A percentile compares a stretch with the other conserved stretches of the same genome.
phyloP scores from a whole-genome alignment of 371 early-diverging fungal genomes.

The Batkoa obscura region DNA sequence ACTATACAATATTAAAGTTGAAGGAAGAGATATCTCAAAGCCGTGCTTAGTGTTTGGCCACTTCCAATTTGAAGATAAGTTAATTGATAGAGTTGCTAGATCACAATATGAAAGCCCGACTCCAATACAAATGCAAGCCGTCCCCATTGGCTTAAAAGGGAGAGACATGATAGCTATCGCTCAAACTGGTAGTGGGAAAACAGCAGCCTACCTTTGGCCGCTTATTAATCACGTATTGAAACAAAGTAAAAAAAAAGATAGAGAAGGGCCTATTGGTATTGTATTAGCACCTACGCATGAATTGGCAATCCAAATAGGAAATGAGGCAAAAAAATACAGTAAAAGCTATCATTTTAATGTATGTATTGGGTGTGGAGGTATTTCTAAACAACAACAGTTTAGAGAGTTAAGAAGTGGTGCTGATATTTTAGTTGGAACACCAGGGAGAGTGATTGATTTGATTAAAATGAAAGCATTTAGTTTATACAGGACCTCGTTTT shows the following conservation, averaged over 20 bases:
- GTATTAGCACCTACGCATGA: constrained; percentile 94
- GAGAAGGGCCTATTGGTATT: constrained; percentile 77
- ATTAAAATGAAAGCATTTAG: constrained; percentile 65
- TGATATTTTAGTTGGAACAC: constrained; percentile 92
- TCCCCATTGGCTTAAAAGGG: constrained; percentile 81
- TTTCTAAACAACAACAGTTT: constrained; percentile 40
- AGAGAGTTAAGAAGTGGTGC: constrained; percentile 70
- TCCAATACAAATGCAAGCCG: constrained; percentile 95
- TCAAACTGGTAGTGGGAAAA: constrained; percentile 96
- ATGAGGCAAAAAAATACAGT: constrained; percentile 62
- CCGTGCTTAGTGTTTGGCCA: constrained; percentile 61
- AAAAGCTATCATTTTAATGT: constrained; percentile 41
- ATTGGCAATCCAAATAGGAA: constrained; percentile 85
- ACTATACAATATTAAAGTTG: constrained; percentile 39
- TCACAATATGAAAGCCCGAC: constrained; percentile 41
- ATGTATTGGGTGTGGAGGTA: constrained; percentile 14
- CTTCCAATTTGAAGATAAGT: constrained; percentile 44
- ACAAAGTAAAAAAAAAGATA: constrained; percentile 33
- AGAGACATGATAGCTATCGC: constrained; percentile 96
- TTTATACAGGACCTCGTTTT: constrained; percentile 66
- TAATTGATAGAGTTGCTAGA: constrained; percentile 62
- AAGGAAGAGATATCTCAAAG: constrained; percentile 34
- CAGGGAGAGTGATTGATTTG: constrained; percentile 86
- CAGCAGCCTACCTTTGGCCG: constrained; percentile 78
- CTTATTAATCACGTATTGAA: constrained; percentile 48